These are phyloP conservation scores for Colletotrichum chrysophilum DNA, from an alignment of 2,329 filamentous ascomycete genomes.

Conservation along the genomic window DNA sequence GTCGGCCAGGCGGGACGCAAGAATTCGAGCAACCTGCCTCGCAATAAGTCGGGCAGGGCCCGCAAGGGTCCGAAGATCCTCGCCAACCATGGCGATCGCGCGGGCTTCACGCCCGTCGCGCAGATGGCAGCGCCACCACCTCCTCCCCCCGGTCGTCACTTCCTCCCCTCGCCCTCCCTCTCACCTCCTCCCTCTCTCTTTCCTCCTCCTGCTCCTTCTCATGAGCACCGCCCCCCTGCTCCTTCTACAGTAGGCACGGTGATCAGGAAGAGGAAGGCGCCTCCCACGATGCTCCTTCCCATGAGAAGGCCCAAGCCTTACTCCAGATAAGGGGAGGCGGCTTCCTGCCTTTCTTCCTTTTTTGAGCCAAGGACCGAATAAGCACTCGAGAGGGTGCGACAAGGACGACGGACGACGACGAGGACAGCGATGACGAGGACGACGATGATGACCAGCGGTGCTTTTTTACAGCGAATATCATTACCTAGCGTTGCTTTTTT, in stretches of 20 bases:
- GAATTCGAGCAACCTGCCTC: neutral
- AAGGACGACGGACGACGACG: neutral
- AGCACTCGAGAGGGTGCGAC: neutral
- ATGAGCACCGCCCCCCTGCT: neutral
- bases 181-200: neutral
- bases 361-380: neutral
- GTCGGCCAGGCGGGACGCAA: neutral
- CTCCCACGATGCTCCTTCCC: neutral
- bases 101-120: neutral
- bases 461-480: neutral
- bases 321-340: neutral
- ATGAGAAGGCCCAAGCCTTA: neutral
- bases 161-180: neutral
- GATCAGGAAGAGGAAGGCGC: neutral
- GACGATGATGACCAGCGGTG: neutral
- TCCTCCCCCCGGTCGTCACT: neutral
- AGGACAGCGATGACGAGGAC: neutral
- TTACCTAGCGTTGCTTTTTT: neutral
- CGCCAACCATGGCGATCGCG: neutral
- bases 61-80: neutral
- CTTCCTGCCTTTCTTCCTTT: neutral
- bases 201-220: neutral
- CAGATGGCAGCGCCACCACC: neutral
- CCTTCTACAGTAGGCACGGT: neutral
- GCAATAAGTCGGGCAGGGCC: neutral